Evolutionary conservation across 2,329 filamentous ascomycete genomes (phyloP), one percentile per base, ranked within the genome.

Genomic region (Trichoderma koningii): DNA sequence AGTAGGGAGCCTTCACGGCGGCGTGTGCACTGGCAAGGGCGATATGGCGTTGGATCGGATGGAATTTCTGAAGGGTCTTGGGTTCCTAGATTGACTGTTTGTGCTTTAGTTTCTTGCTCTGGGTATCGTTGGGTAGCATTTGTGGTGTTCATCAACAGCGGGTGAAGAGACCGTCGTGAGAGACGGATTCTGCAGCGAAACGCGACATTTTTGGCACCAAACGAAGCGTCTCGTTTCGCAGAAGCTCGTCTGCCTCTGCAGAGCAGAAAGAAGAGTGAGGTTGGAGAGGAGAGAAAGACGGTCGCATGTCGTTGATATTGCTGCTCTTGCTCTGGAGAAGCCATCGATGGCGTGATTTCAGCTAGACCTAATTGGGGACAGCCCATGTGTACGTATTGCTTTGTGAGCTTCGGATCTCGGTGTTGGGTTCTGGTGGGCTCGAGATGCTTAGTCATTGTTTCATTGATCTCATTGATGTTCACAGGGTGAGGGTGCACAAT

Each of bases 291-390:
- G 28, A 67, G 56, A 55, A 45, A 65, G 53, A 63, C 44, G 47
- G 55, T 64, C 66, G 66, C 47, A 59, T 66, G 69, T 68, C 68
- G 68, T 68, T 66, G 44, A 59, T 64, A 63, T 68, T 68, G 50
- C 64, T 66, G 42, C 48, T 60, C 50, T 70, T 48, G 52, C 63
- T 61, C 63, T 68, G 63, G 68, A 67, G 68, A 71, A 71, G 70
- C 53, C 69, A 63, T 70, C 71, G 73, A 74, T 74, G 69, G 73
- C 73, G 73, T 74, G 73, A 73, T 74, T 73, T 50, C 26, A 34
- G 69, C 73, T 74, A 74, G 70, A 67, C 70, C 70, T 55, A 66
- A 70, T 68, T 7, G 17, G 65, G 66, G 15, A 34, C 34, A 55
- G 66, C 23, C 38, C 52, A 23, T 23, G 21, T 23, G 21, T 23